Evolutionary conservation across 2,329 filamentous ascomycete genomes (phyloP).

Genomic region (Trichoderma guizhouense): DNA sequence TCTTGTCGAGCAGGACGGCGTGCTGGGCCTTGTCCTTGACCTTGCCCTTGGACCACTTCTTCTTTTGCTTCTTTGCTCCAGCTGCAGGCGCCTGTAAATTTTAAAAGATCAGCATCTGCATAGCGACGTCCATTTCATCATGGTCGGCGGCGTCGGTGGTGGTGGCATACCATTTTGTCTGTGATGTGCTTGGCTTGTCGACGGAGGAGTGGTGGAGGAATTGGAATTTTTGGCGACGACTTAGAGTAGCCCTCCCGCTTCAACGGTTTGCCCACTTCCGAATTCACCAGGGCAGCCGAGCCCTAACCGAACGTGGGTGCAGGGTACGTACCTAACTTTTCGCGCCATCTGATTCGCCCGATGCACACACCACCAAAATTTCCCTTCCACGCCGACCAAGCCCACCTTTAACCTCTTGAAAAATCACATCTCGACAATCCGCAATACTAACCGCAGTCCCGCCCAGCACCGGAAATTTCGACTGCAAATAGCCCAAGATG

Average conservation of each 20-base stretch:
- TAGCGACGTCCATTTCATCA: background rate
- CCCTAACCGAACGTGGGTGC: conserved; percentile 36
- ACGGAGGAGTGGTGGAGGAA: conserved; percentile 35
- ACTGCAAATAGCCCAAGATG: conserved; percentile 61
- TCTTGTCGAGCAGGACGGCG: conserved; percentile 98
- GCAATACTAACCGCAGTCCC: conserved; percentile 38
- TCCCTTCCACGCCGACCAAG: conserved; percentile 32
- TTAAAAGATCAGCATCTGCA: conserved; percentile 24
- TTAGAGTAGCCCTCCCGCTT: conserved; percentile 31
- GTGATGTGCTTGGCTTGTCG: conserved; percentile 39
- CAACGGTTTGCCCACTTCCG: conserved; percentile 25
- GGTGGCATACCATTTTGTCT: conserved; percentile 43
- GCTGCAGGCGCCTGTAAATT: conserved; percentile 41
- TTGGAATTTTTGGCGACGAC: conserved; percentile 30
- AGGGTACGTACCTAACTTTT: conserved; percentile 30
- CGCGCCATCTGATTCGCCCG: conserved; percentile 35
- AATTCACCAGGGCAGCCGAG: conserved; percentile 41
- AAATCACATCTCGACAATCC: conserved; percentile 38
- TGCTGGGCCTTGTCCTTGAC: conserved; percentile 99
- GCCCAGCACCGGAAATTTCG: conserved; percentile 37
- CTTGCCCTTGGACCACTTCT: conserved; percentile 56
- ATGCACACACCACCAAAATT: conserved; percentile 36
- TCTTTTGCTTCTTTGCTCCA: conserved; percentile 51
- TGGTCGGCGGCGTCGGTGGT: conserved; percentile 12
- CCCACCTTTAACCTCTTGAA: conserved; percentile 36